These are phyloP conservation scores for Paxillus involutus DNA, from an alignment of 768 basidiomycete genomes.

Conservation along the genomic window DNA sequence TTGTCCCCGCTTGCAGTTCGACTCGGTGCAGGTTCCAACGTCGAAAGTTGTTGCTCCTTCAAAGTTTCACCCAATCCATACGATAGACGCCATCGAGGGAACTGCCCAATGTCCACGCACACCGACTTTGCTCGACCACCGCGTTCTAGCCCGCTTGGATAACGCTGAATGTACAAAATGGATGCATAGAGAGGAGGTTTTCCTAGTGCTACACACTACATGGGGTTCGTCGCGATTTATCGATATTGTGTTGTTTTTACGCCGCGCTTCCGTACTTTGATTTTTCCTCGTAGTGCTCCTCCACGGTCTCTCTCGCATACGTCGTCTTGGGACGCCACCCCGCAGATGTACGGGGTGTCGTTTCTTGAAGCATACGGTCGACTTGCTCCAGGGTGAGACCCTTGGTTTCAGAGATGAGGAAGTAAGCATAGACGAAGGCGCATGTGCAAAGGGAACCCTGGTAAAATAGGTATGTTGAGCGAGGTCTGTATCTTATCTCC, in stretches of 20 bases:
- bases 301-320: slow-evolving; percentile 14
- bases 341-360: slow-evolving; percentile 51
- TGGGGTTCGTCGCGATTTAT: no score
- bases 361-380: slow-evolving; percentile 74
- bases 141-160: no score
- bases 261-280: background rate
- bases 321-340: slow-evolving; percentile 30
- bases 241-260: background rate
- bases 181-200: no score
- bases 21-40: no score
- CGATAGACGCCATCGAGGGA: no score
- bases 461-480: background rate
- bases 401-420: slow-evolving; percentile 82
- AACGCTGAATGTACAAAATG: no score
- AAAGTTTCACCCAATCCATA: no score
- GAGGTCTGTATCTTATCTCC: background rate
- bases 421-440: slow-evolving; percentile 75
- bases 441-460: slow-evolving; percentile 57
- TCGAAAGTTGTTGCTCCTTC: no score
- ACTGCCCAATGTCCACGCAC: no score
- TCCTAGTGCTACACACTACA: background rate
- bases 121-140: no score
- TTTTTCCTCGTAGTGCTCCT: slow-evolving; percentile 8
- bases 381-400: slow-evolving; percentile 85
- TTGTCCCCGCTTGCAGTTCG: no score